Base-by-base conservation (phyloP, 345 rosid species). In the Noccaea caerulescens region DNA sequence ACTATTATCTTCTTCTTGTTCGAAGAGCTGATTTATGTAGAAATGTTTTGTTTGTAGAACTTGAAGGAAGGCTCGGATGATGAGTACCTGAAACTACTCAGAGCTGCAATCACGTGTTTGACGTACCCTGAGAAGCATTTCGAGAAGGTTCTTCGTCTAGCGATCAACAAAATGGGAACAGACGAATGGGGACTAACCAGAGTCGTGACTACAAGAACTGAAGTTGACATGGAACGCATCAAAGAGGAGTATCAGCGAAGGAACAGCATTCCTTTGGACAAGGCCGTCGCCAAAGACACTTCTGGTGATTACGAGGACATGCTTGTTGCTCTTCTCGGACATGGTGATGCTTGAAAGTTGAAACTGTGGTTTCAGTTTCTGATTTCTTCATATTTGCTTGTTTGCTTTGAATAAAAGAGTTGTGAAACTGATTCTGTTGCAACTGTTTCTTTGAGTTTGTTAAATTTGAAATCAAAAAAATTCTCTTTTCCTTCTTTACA, bases 131-230 rank as follows among this genome's bases (percentile, higher is more conserved):
- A 85, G 80, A 82, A 69, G 46, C 83, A 86, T 63, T 90, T 86
- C 36, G 87, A 79, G 80, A 85, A 91, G 77, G 81, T 81, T 45
- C 77, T 93, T 25, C 87, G 90, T 58, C 80, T 72, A 9, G 82
- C 93, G 1, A 84, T 93, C 51, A 85, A 88, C 72, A 88, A 9
- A 57, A 66, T 50, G 10, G 97, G 96, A 77, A 93, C 92, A 8
- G 92, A 90, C 43, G 96, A 90, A 79, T 91, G 89, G 65, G 92
- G 80, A 13, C 82, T 93, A 4, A 89, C 97, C 1, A 74, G 97
- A 37, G 85, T 89, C 38, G 82, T 93, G 52, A 66, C 91, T 11
- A 91, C 87, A 1, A 69, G 92, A 67, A 86, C 93, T 13, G 96
- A 90, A 78, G 75, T 84, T 37, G 91, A 87, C 68, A 58, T 90